These are phyloP conservation scores for Pseudognaphalium luteoalbum DNA, from an alignment of 129 eudicot genomes.

Conservation along the genomic window DNA sequence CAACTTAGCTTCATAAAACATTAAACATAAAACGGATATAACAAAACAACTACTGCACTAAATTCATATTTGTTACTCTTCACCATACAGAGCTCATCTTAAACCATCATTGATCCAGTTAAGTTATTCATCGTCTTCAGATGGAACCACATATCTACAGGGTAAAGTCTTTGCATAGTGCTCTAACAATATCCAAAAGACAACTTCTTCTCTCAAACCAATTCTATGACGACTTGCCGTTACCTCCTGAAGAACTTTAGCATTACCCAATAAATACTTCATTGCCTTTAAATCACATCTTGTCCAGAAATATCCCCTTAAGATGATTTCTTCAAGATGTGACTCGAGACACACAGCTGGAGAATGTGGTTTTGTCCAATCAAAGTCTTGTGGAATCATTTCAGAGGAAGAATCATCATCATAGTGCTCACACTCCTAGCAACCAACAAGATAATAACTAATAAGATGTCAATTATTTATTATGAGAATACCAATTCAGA, in stretches of 20 bases:
- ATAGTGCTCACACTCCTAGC: constrained; percentile 7
- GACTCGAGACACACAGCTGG: no score
- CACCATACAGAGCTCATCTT: not conserved
- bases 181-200: not conserved
- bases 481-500: no score
- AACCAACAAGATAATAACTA: not conserved
- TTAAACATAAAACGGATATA: not conserved
- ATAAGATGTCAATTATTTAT: not conserved
- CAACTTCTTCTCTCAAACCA: not conserved
- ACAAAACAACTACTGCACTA: not conserved
- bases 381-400: not conserved
- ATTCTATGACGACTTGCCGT: not conserved
- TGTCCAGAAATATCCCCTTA: not conserved
- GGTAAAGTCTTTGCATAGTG: not conserved
- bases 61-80: no score
- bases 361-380: not conserved
- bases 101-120: no score
- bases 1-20: not conserved
- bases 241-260: not conserved
- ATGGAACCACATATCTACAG: not conserved
- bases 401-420: not conserved
- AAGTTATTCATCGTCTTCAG: not conserved
- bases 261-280: not conserved
- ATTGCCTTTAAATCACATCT: not conserved
- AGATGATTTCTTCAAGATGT: not conserved